phyloP scores from a whole-genome alignment of 2,329 filamentous ascomycete species.

The Plectosphaerella sp. region DNA sequence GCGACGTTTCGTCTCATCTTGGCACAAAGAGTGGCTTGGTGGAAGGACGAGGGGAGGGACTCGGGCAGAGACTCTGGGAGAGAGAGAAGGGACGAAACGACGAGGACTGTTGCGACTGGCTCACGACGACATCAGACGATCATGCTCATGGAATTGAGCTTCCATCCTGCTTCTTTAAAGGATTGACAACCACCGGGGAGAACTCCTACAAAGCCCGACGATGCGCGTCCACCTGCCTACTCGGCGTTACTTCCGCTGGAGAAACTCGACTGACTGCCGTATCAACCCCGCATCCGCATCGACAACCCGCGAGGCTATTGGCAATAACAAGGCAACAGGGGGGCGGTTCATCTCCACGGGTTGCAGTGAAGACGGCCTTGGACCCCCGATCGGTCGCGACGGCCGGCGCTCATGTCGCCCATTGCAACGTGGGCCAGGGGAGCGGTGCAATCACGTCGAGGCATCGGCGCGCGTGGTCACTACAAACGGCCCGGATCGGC shows the following conservation, averaged over 20 bases:
- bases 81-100: not conserved
- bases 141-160: not conserved
- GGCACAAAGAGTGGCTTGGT: too few relatives aligned
- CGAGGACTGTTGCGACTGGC: not conserved
- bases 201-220: too few relatives aligned
- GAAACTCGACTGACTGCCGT: too few relatives aligned
- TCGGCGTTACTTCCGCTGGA: not conserved
- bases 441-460: too few relatives aligned
- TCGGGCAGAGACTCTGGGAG: too few relatives aligned
- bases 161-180: not conserved
- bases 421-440: too few relatives aligned
- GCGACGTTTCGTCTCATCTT: constrained; percentile 1
- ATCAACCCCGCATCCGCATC: too few relatives aligned
- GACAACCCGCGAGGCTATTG: not conserved
- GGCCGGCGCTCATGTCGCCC: not conserved
- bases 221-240: not conserved
- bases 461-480: too few relatives aligned
- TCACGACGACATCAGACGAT: not conserved
- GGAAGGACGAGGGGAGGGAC: too few relatives aligned
- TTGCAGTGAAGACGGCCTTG: not conserved
- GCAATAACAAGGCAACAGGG: not conserved
- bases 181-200: not conserved
- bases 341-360: not conserved
- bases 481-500: too few relatives aligned
- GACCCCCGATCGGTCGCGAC: not conserved